Evolutionary conservation across 2,329 filamentous ascomycete genomes (phyloP), one percentile per base, ranked within the genome.

Genomic region (Lasiodiplodia sp.): DNA sequence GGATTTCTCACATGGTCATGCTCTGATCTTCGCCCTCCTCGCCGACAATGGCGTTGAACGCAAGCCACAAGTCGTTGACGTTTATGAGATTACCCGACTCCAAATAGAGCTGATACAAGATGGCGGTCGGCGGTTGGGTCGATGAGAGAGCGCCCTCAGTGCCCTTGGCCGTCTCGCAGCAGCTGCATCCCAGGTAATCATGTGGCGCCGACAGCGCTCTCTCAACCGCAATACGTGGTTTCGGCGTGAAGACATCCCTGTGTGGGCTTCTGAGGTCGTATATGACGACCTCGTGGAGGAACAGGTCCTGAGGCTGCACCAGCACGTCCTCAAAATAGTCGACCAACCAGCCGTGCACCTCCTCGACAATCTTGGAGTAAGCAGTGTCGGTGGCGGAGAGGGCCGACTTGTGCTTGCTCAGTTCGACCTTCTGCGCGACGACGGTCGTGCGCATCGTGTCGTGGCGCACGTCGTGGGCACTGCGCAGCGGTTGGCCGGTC

Each of bases 1-100:
- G 23, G n/a, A 37, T 11, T 68, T 58, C 68, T 21, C 49, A 68
- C 69, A 84, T 85, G 7, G 76, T 71, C 77, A 83, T 62, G 77
- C 28, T 77, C 11, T 83, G 80, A 21, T 84, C 83, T 16, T 82
- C 80, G 16, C 82, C 81, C 11, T 79, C 80, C 2, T 83, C 82
- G 7, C 86, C 84, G 23, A 91, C 82, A 37, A 92, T 86, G 18
- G 87, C 87, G 72, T 87, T 86, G 78, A 93, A 96, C 3, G 93
- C 92, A 14, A 88, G 87, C 91, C 92, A 94, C 57, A 96, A 78
- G 80, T 96, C 93, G 38, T 88, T 90, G 60, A 91, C 89, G 73
- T 96, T 96, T 78, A 96, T 90, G 69, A 95, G 82, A 10, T 86
- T 87, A 0, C 92, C 92, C 0, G 91, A 90, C 77, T 96, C 92